These are phyloP conservation scores for Phytopythium oedochilum DNA, from an alignment of 352 stramenopile genomes.

Conservation along the genomic window DNA sequence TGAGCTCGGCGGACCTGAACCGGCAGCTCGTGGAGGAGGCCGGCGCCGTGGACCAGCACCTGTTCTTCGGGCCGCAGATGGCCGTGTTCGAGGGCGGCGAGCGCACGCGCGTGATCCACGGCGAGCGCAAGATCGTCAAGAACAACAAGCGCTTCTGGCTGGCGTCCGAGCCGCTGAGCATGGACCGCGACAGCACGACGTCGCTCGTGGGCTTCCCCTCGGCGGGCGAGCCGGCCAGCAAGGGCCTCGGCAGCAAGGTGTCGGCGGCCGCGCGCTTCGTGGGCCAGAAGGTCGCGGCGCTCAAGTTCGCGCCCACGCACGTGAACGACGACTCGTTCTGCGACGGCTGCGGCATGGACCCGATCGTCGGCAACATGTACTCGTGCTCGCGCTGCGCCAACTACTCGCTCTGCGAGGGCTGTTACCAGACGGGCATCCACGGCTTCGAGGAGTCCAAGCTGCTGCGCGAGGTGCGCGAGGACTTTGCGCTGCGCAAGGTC, in stretches of 20 bases:
- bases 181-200: slow-evolving; percentile 76
- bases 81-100: slow-evolving; percentile 64
- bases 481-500: slow-evolving; percentile 78
- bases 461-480: slow-evolving; percentile 69
- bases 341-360: slow-evolving; percentile 87
- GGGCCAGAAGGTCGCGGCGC: slow-evolving; percentile 73
- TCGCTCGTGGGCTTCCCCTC: slow-evolving; percentile 57
- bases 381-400: slow-evolving; percentile 85
- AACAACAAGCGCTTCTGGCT: slow-evolving; percentile 79
- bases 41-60: slow-evolving; percentile 57
- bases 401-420: slow-evolving; percentile 78
- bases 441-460: slow-evolving; percentile 79
- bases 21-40: slow-evolving; percentile 62
- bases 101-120: slow-evolving; percentile 78
- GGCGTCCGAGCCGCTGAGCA: slow-evolving; percentile 78
- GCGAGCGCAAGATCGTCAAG: slow-evolving; percentile 86
- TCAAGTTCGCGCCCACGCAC: slow-evolving; percentile 69
- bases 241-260: slow-evolving; percentile 51
- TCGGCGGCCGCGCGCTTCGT: slow-evolving; percentile 71
- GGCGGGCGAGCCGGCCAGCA: slow-evolving; percentile 29
- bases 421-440: slow-evolving; percentile 82
- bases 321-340: slow-evolving; percentile 89
- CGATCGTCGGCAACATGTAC: slow-evolving; percentile 86
- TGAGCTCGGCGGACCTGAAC: slow-evolving; percentile 66
- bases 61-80: slow-evolving; percentile 79